These are phyloP conservation scores for Globisporangium cylindrosporum DNA, from an alignment of 352 stramenopile species.

Conservation along the genomic window DNA sequence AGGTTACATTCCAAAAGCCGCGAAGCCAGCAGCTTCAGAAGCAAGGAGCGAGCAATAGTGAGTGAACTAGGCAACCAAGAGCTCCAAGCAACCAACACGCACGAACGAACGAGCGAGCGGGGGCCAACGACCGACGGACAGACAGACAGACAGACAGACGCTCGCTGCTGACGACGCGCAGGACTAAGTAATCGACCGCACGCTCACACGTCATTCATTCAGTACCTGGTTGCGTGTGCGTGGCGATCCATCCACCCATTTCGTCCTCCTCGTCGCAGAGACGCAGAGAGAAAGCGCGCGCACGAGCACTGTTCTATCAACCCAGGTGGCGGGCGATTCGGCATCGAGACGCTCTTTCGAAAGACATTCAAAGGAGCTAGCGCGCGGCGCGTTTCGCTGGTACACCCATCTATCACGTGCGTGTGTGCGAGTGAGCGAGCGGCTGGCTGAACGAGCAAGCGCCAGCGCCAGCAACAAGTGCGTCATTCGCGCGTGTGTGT, in stretches of 20 bases:
- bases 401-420: background rate
- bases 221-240: background rate
- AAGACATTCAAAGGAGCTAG: background rate
- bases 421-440: background rate
- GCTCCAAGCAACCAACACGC: background rate
- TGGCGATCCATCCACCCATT: background rate
- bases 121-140: background rate
- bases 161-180: background rate
- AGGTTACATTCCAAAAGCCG: slow-evolving; percentile 7
- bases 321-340: background rate
- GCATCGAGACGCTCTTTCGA: background rate
- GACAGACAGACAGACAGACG: background rate
- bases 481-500: background rate
- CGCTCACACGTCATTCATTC: background rate
- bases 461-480: background rate
- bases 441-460: background rate
- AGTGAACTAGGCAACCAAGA: background rate
- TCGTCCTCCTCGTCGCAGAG: background rate
- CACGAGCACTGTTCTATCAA: background rate
- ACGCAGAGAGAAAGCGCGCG: background rate
- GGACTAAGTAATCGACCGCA: background rate
- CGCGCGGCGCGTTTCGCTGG: background rate
- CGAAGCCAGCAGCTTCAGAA: background rate
- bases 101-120: background rate
- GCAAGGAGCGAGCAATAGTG: background rate